These are phyloP conservation scores for Phanerochaete carnosa DNA, from an alignment of 768 basidiomycete species.

Conservation along the genomic window DNA sequence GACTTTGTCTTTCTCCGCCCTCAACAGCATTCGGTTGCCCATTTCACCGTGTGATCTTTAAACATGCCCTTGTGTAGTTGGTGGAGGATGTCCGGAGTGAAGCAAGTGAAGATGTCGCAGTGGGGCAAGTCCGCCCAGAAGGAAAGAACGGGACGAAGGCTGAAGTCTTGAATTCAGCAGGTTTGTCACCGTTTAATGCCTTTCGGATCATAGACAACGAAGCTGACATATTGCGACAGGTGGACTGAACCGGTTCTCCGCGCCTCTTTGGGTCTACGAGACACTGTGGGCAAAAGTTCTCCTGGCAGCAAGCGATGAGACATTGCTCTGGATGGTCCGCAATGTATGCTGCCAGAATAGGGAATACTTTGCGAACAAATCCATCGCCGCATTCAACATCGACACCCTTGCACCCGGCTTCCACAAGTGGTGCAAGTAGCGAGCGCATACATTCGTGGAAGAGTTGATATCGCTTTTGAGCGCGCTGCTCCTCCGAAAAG, in stretches of 20 bases:
- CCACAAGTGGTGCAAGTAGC: conserved; percentile 11
- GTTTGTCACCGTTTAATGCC: not conserved
- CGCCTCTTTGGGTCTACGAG: not conserved
- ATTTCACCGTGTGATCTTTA: conserved; percentile 39
- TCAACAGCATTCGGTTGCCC: conserved; percentile 32
- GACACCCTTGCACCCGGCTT: conserved; percentile 14
- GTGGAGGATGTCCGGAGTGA: conserved; percentile 41
- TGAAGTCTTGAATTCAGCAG: conserved; percentile 1
- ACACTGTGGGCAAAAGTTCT: conserved; percentile 7
- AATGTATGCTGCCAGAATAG: conserved; percentile 17
- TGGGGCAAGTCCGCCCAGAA: conserved; percentile 40
- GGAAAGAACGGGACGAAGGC: conserved; percentile 21
- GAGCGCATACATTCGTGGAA: conserved; percentile 18
- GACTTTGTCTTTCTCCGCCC: no score
- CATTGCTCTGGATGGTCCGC: conserved; percentile 24
- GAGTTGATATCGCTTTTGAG: not conserved
- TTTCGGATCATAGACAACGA: no score
- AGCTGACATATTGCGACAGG: no score
- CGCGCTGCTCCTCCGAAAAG: conserved; percentile 1
- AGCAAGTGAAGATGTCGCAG: conserved; percentile 32
- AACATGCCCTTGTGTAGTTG: conserved; percentile 46
- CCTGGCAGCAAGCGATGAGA: conserved; percentile 9
- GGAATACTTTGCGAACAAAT: conserved; percentile 9
- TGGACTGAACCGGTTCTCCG: conserved; percentile 5
- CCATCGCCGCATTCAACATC: conserved; percentile 15